phyloP scores from a whole-genome alignment of 2,329 filamentous ascomycete genomes.

The Fusarium xylarioides region DNA sequence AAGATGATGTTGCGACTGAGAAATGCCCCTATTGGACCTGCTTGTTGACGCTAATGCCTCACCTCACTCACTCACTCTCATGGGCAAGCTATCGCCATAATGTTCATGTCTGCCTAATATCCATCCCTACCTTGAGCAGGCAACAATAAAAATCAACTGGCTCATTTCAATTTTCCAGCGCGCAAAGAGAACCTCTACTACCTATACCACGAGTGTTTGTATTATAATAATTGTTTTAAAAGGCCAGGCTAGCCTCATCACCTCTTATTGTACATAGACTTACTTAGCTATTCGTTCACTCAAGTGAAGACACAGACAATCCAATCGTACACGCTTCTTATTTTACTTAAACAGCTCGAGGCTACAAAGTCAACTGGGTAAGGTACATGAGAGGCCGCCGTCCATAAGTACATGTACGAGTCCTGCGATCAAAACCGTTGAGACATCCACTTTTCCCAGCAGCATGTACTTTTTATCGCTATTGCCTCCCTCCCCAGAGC shows the following conservation, averaged over 20 bases:
- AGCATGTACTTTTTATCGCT: background rate
- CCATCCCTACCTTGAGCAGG: background rate
- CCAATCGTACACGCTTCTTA: constrained; percentile 5
- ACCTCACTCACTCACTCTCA: background rate
- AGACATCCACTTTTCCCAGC: constrained; percentile 7
- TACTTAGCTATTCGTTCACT: background rate
- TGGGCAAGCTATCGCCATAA: background rate
- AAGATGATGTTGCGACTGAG: background rate
- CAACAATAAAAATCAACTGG: background rate
- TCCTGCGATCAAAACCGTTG: background rate
- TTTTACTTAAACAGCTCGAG: constrained; percentile 21
- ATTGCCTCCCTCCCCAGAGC: background rate
- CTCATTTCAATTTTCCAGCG: background rate
- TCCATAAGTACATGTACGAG: background rate
- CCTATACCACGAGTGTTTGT: background rate
- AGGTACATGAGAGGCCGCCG: constrained; percentile 15
- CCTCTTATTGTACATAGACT: no score
- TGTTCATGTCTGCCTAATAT: constrained; percentile 6
- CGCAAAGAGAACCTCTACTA: background rate
- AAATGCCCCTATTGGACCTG: background rate
- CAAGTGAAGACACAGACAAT: background rate
- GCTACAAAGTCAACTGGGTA: background rate
- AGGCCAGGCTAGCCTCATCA: background rate
- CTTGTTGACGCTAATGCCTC: constrained; percentile 7
- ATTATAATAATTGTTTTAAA: background rate